A percentile compares a stretch with the other conserved stretches of the same genome.
These are phyloP conservation scores for Venturia effusa DNA, from an alignment of 2,329 filamentous ascomycete species.

Conservation along the genomic window DNA sequence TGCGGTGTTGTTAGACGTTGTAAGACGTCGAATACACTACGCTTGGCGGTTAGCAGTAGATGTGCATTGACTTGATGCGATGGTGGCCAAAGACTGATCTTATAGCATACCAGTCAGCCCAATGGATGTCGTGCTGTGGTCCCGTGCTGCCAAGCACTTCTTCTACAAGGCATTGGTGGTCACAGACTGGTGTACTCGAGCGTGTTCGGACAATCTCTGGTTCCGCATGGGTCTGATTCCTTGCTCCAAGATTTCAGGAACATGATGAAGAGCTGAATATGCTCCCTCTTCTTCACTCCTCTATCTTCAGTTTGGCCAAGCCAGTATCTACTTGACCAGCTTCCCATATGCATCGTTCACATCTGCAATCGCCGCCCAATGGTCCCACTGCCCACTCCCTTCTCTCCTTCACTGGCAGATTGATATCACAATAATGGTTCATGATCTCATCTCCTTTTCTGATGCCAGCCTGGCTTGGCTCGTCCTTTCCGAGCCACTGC, in stretches of 20 bases:
- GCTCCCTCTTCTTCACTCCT: neutral
- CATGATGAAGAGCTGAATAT: too few relatives aligned
- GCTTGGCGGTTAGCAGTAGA: neutral
- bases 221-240: too few relatives aligned
- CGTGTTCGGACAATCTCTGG: too few relatives aligned
- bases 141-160: too few relatives aligned
- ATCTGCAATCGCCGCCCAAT: slow-evolving; percentile 82
- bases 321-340: neutral
- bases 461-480: slow-evolving; percentile 45
- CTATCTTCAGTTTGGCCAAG: neutral
- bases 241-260: too few relatives aligned
- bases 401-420: slow-evolving; percentile 64
- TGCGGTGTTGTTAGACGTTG: neutral
- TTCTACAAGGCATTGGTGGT: too few relatives aligned
- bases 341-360: slow-evolving; percentile 69
- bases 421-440: slow-evolving; percentile 89
- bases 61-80: neutral
- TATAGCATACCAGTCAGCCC: too few relatives aligned
- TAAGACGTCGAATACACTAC: neutral
- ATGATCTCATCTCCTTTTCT: slow-evolving; percentile 73
- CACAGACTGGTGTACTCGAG: too few relatives aligned
- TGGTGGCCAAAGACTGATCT: too few relatives aligned
- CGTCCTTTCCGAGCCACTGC: slow-evolving; percentile 28
- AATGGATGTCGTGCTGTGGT: too few relatives aligned
- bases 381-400: slow-evolving; percentile 84